Evolutionary conservation across 441 rosid genomes (phyloP).

Genomic region (Corymbia citriodora): DNA sequence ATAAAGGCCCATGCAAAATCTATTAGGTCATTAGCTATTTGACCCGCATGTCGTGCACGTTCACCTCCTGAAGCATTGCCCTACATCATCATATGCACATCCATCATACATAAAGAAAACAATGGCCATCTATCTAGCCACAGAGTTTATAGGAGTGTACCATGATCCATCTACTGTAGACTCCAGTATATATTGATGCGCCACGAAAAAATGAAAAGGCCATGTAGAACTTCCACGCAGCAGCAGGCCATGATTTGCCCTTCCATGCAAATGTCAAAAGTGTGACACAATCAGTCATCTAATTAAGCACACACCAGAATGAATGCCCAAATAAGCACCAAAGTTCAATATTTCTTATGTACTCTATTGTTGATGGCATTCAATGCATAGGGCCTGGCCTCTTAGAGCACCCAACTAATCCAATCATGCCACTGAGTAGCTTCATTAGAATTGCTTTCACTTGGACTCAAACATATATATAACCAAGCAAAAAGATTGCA

Average conservation of each 20-base stretch:
- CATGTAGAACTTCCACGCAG: slow-evolving; percentile 83
- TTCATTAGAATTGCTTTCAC: neutral
- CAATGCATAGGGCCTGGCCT: neutral
- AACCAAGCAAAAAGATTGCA: neutral
- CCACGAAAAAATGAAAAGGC: slow-evolving; percentile 84
- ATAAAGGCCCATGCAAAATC: slow-evolving; percentile 60
- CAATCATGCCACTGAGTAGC: neutral
- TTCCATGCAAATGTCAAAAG: slow-evolving; percentile 26
- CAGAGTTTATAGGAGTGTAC: slow-evolving; percentile 36
- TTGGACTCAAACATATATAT: neutral
- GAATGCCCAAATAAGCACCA: neutral
- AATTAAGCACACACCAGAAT: neutral
- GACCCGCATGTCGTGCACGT: slow-evolving; percentile 62
- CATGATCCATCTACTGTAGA: slow-evolving; percentile 85
- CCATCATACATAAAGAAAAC: neutral
- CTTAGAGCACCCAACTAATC: neutral
- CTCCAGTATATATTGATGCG: slow-evolving; percentile 75
- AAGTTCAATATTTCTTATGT: neutral
- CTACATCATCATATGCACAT: slow-evolving; percentile 26
- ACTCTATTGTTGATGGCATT: neutral
- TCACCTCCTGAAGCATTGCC: slow-evolving; percentile 97
- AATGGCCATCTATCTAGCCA: neutral
- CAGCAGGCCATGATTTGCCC: slow-evolving; percentile 91
- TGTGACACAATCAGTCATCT: neutral
- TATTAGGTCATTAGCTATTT: slow-evolving; percentile 51